phyloP scores from a whole-genome alignment of 2,329 filamentous ascomycete genomes.

The Malbranchea cinnamomea region DNA sequence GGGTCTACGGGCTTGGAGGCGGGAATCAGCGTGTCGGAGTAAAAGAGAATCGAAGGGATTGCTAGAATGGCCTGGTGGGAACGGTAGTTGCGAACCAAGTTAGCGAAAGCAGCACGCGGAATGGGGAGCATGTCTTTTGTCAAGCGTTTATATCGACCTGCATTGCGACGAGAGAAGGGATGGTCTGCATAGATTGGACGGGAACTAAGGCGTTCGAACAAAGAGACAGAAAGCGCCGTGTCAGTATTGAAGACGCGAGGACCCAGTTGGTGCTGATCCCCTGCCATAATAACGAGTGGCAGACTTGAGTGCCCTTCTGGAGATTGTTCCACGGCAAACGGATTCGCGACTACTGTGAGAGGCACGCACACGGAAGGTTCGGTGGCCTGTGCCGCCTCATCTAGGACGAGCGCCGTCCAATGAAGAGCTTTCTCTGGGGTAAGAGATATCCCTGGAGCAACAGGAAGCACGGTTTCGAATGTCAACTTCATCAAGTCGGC shows the following conservation, averaged over 20 bases:
- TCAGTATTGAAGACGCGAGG: slow-evolving; percentile 23
- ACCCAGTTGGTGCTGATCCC: slow-evolving; percentile 31
- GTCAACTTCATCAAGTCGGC: slow-evolving; percentile 25
- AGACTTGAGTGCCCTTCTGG: slow-evolving; percentile 7
- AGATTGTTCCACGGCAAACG: slow-evolving; percentile 11
- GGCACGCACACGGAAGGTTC: slow-evolving; percentile 29
- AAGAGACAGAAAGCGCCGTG: slow-evolving; percentile 20
- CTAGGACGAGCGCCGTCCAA: slow-evolving; percentile 30
- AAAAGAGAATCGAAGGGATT: slow-evolving; percentile 28
- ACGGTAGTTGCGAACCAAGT: slow-evolving; percentile 32
- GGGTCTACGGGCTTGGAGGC: slow-evolving; percentile 15
- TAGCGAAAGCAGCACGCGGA: slow-evolving; percentile 28
- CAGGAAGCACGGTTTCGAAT: slow-evolving; percentile 20
- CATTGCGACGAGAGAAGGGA: slow-evolving; percentile 22
- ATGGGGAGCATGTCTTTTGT: slow-evolving; percentile 24
- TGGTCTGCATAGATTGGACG: slow-evolving; percentile 25
- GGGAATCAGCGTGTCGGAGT: slow-evolving; percentile 30
- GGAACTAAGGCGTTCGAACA: slow-evolving; percentile 28
- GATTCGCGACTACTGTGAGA: slow-evolving; percentile 26
- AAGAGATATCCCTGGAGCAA: slow-evolving; percentile 10
- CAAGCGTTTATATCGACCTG: slow-evolving; percentile 10
- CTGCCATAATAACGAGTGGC: slow-evolving; percentile 32
- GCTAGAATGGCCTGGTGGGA: slow-evolving; percentile 32
- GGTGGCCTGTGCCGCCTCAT: slow-evolving; percentile 33
- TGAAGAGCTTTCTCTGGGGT: slow-evolving; percentile 17